Base-by-base conservation (phyloP, 106 monocot species). In the Vanilla planifolia region DNA sequence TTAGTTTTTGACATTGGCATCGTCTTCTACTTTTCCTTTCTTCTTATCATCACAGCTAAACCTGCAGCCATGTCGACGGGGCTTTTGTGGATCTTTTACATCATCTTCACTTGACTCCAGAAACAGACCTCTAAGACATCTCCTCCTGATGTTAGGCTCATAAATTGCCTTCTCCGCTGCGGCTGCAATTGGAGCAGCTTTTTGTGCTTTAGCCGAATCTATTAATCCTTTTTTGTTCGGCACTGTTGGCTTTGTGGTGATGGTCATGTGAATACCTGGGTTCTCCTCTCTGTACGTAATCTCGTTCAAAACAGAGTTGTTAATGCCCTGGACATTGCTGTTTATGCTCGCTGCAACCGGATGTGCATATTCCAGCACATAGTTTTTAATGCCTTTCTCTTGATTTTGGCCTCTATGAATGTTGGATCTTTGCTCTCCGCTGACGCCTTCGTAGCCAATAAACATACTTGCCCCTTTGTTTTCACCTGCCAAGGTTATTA, bases 391-490 rank as follows among this genome's bases (percentile, higher is more conserved):
- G 6, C 34, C 30, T 24, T 29, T 6, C 43, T 46, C 27, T 21
- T 35, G 11, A 3, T 59, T 64, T 3, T 5, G 21, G 5, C 24
- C 2, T n/a, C n/a, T n/a, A n/a, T n/a, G n/a, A n/a, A n/a, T n/a
- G n/a, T n/a, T n/a, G n/a, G n/a, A n/a, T n/a, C n/a, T n/a, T n/a
- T n/a, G n/a, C n/a, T n/a, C n/a, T n/a, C n/a, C 0, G 30, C 9
- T 59, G 14, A 15, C 8, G 4, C n/a, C 20, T 9, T 75, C 63
- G 10, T 32, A 20, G 16, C 63, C 58, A 23, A 85, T 64, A 8
- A 66, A 50, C 89, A 89, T 89, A 20, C 71, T 62, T 55, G 93
- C 89, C 44, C 93, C 93, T 19, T 44, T 72, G 73, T 89, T 94
- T 44, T 89, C 75, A 15, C 93, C 89, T 35, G 93, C 85, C 10